Conservation (phyloP, 495 filamentous ascomycete species). For the Viridothelium virens region DNA sequence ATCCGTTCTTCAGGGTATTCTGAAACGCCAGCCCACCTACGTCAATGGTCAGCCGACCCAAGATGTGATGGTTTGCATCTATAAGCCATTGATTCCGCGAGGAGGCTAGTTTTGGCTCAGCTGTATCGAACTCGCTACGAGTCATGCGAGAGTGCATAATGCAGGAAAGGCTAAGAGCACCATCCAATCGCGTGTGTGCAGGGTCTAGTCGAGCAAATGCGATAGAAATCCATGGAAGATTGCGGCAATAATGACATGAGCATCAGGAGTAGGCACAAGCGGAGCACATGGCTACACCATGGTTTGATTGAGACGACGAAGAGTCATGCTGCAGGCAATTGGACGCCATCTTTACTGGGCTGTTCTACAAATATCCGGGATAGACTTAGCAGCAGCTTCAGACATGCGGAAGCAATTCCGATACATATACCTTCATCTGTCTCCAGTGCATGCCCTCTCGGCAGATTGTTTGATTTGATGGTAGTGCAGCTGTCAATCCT, state of each 20-base stretch:
- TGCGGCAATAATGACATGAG: not conserved
- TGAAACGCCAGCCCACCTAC: not conserved
- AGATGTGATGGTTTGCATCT: not conserved
- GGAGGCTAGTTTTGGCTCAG: not conserved
- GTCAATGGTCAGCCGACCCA: slow-evolving; percentile 10
- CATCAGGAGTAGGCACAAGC: not conserved
- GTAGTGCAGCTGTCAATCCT: not conserved
- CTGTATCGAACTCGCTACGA: not conserved
- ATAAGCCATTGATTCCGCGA: not conserved
- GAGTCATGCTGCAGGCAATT: too few species aligned
- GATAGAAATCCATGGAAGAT: not conserved
- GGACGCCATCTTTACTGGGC: too few species aligned
- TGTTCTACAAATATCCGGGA: too few species aligned
- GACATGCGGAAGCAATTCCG: not conserved
- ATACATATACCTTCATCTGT: not conserved
- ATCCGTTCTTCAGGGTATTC: not conserved
- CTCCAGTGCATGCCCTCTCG: not conserved
- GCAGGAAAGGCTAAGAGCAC: not conserved
- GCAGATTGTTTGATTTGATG: not conserved
- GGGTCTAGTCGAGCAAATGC: not conserved
- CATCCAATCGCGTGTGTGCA: slow-evolving; percentile 1
- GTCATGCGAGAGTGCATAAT: slow-evolving; percentile 8
- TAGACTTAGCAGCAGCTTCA: not conserved
- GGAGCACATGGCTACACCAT: too few species aligned
- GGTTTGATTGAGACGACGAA: too few species aligned